Percentiles rank a stretch among this genome's conserved stretches.
Evolutionary conservation across 2,329 filamentous ascomycete genomes (phyloP).

Genomic region (Cercospora sojina): DNA sequence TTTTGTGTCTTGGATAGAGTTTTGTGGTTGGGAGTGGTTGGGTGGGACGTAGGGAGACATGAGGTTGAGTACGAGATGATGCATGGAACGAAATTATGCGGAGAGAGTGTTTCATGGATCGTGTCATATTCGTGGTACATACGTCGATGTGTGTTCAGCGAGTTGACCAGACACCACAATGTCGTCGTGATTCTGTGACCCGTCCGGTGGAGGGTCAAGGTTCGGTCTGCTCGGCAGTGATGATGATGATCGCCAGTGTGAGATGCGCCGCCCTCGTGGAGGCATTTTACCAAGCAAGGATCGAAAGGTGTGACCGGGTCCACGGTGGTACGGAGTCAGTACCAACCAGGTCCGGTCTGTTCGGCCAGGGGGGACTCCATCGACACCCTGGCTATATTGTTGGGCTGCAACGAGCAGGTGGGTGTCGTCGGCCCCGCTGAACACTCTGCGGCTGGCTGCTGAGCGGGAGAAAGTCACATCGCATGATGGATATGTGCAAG

Average conservation of each 20-base stretch:
- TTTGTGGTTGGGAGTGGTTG: no score
- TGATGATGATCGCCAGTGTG: background rate
- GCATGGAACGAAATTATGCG: no score
- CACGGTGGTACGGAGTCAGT: background rate
- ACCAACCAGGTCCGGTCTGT: background rate
- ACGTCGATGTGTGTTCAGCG: no score
- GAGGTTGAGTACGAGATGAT: no score
- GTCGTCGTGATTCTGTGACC: background rate
- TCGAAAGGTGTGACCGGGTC: background rate
- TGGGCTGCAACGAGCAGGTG: background rate
- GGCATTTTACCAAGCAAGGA: background rate
- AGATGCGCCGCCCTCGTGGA: background rate
- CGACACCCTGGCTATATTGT: background rate
- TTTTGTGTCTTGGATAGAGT: no score
- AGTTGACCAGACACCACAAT: background rate
- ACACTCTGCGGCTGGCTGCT: background rate
- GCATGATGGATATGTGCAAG: background rate
- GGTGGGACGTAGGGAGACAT: no score
- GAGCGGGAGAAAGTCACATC: background rate
- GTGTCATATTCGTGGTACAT: no score
- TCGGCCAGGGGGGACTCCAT: background rate
- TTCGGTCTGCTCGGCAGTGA: background rate
- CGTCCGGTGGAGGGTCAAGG: background rate
- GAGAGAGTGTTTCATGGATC: no score
- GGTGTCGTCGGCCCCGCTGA: background rate